Evolutionary conservation across 371 early-diverging fungal genomes (phyloP), one percentile per base, ranked within the genome.

Genomic region (Gilbertella persicaria): DNA sequence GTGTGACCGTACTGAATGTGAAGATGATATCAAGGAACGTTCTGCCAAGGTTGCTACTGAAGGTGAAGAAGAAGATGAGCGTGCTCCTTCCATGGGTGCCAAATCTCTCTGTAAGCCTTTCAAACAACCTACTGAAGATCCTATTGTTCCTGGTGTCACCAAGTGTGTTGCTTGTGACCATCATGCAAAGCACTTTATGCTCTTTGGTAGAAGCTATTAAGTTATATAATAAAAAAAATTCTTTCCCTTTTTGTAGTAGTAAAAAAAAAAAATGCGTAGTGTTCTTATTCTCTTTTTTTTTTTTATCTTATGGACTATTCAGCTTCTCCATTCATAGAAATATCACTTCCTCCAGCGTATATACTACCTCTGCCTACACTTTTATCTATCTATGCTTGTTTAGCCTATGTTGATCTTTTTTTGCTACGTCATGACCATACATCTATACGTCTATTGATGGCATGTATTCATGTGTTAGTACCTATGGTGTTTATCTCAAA

Each of bases 51-150:
- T 61, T 19, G 81, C 81, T 39, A 72, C 71, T 29, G 80, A 78
- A 21, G 89, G 84, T 50, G 91, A 92, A 74, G 86, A 89, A 28
- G 87, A 86, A 58, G 97, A 99, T 63, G 97, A 95, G 42, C 88
- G 90, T 71, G 99, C 97, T 51, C 95, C 97, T 46, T 91, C 94
- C 20, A 96, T 96, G 95, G 99, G 99, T 49, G 99, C 99, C 62
- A 99, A 99, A 78, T 92, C 98, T 5, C 87, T 99, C 44, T 99
- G 99, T 80, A 96, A 98, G 69, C 99, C 99, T 19, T 95, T 95
- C 69, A 82, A 85, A 43, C 94, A 97, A 83, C 94, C 95, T 54
- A 75, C 74, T 16, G 82, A 93, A 50, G 79, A 79, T 42, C 87
- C 90, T 16, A 84, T 93, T 50, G 74, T 88, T 41, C 80, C 82